Base-by-base conservation (phyloP, 2,329 filamentous ascomycete species). In the Emergomyces pasteurianus region DNA sequence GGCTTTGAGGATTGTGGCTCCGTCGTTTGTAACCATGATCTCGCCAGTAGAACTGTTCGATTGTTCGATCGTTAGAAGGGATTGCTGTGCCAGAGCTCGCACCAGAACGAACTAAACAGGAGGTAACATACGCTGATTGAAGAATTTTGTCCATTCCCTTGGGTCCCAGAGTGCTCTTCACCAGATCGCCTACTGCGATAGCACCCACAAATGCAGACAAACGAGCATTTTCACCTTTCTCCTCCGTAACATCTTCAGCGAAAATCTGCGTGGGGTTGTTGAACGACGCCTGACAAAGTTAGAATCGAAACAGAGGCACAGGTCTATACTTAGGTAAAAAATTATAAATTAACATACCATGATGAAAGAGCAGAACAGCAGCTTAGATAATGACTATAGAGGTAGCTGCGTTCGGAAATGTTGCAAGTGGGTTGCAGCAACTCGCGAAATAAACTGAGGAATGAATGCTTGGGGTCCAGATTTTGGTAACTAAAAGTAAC, bases 121-220 rank as follows among this genome's bases (percentile, higher is more conserved):
- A 56, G 21, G 52, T 60, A 63, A 83, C 87, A 66, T 85, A 94
- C 88, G 90, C 92, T 74, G 91, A 96, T 77, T 95, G 91, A 73
- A 95, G 80, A 74, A 96, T 96, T 81, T 96, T 96, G 81, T 97
- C 94, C 92, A 97, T 97, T 68, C 94, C 94, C 80, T 97, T 97
- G 43, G 94, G 94, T 7, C 94, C 94, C 40, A 99, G 80, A 12
- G 94, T 97, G 75, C 90, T 95, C 83, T 99, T 99, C 59, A 99
- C 94, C 67, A 99, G 78, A 71, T 99, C 94, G 59, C 94, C 94
- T 54, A 99, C 94, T 60, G 94, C 94, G 72, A 99, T 99, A 74
- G 94, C 94, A 69, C 94, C 94, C 60, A 99, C 92, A 71, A 99
- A 99, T 66, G 92, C 92, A n/a, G 90, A 88, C 69, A 97, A 87